Conservation (phyloP, 805 yeast species). For the Myxozyma neglecta region DNA sequence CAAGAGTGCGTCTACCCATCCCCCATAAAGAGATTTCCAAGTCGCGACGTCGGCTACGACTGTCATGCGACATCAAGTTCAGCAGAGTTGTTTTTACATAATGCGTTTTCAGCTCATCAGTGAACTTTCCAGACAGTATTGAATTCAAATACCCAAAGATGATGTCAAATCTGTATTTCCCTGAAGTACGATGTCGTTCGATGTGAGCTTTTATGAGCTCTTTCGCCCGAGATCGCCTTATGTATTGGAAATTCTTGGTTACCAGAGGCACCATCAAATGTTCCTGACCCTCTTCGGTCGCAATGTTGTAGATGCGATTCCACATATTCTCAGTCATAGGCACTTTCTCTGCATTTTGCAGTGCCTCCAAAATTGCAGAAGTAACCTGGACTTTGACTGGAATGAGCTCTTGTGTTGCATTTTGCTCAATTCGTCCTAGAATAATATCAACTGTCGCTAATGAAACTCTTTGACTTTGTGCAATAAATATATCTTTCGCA, state of each 20-base stretch:
- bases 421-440: not conserved
- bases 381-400: not conserved
- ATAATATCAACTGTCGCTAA: not conserved
- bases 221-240: not conserved
- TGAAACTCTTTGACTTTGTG: slow-evolving; percentile 2
- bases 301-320: not conserved
- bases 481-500: not conserved
- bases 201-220: slow-evolving; percentile 4
- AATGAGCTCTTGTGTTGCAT: not conserved
- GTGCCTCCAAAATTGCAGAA: not conserved
- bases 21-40: not conserved
- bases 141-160: not conserved
- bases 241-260: not conserved
- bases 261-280: not conserved
- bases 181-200: slow-evolving; percentile 7
- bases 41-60: not conserved
- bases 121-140: not conserved
- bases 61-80: slow-evolving; percentile 3
- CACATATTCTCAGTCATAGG: not conserved
- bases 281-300: not conserved
- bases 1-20: not conserved
- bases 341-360: slow-evolving; percentile 2
- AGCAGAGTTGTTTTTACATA: not conserved
- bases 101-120: not conserved
- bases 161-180: not conserved